These are phyloP conservation scores for Rhizodiscina lignyota DNA, from an alignment of 495 filamentous ascomycete species.

Conservation along the genomic window DNA sequence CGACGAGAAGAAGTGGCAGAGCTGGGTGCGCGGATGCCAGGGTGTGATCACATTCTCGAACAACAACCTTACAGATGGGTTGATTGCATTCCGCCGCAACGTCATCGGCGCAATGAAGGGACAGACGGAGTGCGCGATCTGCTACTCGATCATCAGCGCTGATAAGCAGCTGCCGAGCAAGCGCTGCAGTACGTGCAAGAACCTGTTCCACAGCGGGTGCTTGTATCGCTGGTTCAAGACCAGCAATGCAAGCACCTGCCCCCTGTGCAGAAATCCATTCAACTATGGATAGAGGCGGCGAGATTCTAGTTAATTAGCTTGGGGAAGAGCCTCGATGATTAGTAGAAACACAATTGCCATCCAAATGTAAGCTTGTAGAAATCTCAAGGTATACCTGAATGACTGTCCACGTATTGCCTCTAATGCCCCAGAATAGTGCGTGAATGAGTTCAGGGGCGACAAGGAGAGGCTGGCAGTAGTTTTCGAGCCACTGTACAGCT, in stretches of 20 bases:
- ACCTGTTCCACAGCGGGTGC: slow-evolving; percentile 79
- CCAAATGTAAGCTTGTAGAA: no score
- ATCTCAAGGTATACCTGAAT: no score
- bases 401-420: no score
- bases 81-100: slow-evolving; percentile 68
- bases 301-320: background rate
- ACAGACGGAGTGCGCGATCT: slow-evolving; percentile 91
- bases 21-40: slow-evolving; percentile 70
- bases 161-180: slow-evolving; percentile 85
- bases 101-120: slow-evolving; percentile 76
- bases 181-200: slow-evolving; percentile 81
- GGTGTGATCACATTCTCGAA: slow-evolving; percentile 86
- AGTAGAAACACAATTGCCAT: no score
- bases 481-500: no score
- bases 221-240: slow-evolving; percentile 93
- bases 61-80: slow-evolving; percentile 67
- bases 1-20: slow-evolving; percentile 76
- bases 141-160: slow-evolving; percentile 68
- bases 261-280: slow-evolving; percentile 75
- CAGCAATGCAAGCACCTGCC: slow-evolving; percentile 77
- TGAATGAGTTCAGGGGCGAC: no score
- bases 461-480: no score
- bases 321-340: no score
- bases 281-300: slow-evolving; percentile 30
- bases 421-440: no score